Evolutionary conservation across 495 filamentous ascomycete genomes (phyloP).

Genomic region (Podospora conica): DNA sequence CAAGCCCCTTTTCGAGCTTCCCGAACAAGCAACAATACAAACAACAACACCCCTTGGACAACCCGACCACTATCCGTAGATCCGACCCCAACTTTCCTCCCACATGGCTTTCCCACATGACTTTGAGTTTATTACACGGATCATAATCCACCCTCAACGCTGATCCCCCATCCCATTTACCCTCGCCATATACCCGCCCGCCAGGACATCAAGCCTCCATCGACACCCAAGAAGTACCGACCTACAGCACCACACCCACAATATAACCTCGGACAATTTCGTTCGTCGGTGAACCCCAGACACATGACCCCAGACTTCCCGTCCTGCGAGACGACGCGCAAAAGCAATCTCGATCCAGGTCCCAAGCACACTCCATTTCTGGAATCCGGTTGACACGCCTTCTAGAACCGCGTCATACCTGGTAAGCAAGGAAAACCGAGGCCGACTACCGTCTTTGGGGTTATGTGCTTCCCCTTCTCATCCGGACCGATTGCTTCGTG

Average conservation of each 20-base stretch:
- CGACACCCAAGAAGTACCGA: neutral
- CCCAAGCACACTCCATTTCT: neutral
- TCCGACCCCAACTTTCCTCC: too few species aligned
- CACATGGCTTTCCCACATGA: neutral
- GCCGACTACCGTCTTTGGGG: neutral
- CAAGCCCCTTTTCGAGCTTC: neutral
- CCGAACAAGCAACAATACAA: neutral
- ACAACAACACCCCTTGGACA: too few species aligned
- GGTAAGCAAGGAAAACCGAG: neutral
- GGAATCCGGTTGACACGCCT: neutral
- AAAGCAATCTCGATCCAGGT: neutral
- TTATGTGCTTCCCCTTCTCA: neutral
- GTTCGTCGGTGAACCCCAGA: neutral
- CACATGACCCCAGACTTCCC: neutral
- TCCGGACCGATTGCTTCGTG: neutral
- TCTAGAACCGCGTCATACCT: neutral
- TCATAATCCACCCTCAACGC: neutral
- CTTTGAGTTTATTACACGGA: neutral
- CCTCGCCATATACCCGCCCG: neutral
- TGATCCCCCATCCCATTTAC: neutral
- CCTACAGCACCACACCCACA: neutral
- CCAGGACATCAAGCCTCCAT: neutral
- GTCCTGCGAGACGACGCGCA: neutral
- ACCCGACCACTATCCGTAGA: too few species aligned
- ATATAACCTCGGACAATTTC: neutral